These are phyloP conservation scores for Monosporozyma servazzii DNA, from an alignment of 805 yeast genomes.

Conservation along the genomic window DNA sequence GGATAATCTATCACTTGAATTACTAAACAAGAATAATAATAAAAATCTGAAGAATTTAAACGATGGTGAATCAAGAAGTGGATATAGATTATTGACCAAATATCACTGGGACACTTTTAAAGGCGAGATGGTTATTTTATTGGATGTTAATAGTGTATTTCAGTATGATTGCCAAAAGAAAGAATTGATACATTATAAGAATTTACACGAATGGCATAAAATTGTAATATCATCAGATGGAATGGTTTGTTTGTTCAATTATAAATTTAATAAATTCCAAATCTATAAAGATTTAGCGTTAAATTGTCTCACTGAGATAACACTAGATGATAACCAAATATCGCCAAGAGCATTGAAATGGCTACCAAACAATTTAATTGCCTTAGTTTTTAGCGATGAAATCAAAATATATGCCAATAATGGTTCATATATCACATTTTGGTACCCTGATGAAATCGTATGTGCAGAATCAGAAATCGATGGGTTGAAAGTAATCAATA, in stretches of 20 bases:
- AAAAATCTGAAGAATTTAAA: constrained; percentile 3
- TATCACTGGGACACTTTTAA: constrained; percentile 23
- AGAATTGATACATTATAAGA: constrained; percentile 3
- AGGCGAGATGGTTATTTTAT: constrained; percentile 11
- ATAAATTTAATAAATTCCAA: constrained; percentile 34
- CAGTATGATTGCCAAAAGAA: constrained; percentile 7
- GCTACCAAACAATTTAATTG: constrained; percentile 83
- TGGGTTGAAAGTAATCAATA: constrained; percentile 62
- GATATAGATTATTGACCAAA: constrained; percentile 22
- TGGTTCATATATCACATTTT: constrained; percentile 38
- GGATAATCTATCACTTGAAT: constrained; percentile 5
- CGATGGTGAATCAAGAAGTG: background rate
- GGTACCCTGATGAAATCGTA: constrained; percentile 38
- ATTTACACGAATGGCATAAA: constrained; percentile 23
- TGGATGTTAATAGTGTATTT: constrained; percentile 20
- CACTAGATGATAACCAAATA: constrained; percentile 13
- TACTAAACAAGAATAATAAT: constrained; percentile 8
- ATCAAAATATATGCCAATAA: constrained; percentile 54
- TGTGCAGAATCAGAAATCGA: constrained; percentile 47
- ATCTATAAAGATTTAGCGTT: constrained; percentile 34
- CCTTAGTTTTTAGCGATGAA: constrained; percentile 50
- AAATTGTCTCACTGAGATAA: constrained; percentile 19
- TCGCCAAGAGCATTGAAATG: constrained; percentile 49
- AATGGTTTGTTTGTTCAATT: constrained; percentile 43
- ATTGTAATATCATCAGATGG: constrained; percentile 20